These are phyloP conservation scores for Hypoxylon crocopeplum DNA, from an alignment of 495 filamentous ascomycete species.

Conservation along the genomic window DNA sequence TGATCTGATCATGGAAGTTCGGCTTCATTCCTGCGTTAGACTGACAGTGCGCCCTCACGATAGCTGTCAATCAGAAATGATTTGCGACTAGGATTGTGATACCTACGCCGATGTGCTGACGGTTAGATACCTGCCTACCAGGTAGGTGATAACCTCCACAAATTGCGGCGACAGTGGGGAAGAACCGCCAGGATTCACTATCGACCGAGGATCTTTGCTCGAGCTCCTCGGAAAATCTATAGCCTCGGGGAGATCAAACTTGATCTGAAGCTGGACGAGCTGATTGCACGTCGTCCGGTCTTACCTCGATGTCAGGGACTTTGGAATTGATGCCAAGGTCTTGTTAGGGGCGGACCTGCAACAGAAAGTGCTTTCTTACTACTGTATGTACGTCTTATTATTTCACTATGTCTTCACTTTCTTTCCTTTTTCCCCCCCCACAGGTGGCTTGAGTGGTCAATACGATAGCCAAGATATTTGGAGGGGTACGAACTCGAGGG, in stretches of 20 bases:
- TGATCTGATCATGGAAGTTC: constrained; percentile 42
- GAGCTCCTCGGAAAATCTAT: background rate
- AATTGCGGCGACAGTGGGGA: constrained; percentile 3
- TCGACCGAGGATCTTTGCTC: constrained; percentile 11
- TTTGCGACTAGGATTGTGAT: constrained; percentile 28
- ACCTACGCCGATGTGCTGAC: constrained; percentile 6
- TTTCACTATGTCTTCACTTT: background rate
- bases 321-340: constrained; percentile 10
- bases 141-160: constrained; percentile 28
- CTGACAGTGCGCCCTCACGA: constrained; percentile 15
- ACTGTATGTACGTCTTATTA: background rate
- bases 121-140: too few relatives aligned
- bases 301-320: constrained; percentile 22
- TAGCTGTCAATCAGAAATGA: constrained; percentile 41
- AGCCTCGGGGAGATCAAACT: constrained; percentile 27
- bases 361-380: constrained; percentile 2
- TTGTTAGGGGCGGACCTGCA: constrained; percentile 20
- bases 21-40: constrained; percentile 26
- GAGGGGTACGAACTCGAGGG: background rate
- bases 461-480: background rate
- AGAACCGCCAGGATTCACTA: background rate
- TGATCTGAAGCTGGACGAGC: constrained; percentile 25
- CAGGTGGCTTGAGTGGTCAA: background rate
- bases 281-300: constrained; percentile 5
- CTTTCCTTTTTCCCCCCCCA: background rate